These are phyloP conservation scores for Aspergillus niger DNA, from an alignment of 2,329 filamentous ascomycete species.

Conservation along the genomic window DNA sequence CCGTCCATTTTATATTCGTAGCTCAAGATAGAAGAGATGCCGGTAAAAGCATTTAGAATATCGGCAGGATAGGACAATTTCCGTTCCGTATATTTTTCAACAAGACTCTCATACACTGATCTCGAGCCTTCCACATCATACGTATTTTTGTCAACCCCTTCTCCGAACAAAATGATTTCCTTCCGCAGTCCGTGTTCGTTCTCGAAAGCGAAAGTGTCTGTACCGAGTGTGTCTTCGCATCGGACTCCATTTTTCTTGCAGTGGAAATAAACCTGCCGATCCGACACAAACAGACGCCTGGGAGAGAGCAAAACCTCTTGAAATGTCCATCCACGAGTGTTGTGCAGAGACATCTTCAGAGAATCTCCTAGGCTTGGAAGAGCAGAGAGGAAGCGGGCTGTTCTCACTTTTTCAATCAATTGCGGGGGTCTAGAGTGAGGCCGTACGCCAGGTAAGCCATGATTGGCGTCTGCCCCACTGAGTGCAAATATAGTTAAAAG, in stretches of 20 bases:
- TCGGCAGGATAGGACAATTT: not conserved
- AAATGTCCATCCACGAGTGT: not conserved
- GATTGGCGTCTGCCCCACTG: not conserved
- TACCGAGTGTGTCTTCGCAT: not conserved
- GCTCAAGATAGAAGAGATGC: not conserved
- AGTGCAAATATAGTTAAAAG: not conserved
- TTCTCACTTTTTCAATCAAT: not conserved
- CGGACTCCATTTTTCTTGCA: not conserved
- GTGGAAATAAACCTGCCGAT: not conserved
- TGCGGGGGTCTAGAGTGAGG: not conserved
- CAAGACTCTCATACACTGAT: not conserved
- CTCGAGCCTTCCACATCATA: not conserved
- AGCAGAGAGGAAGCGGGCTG: not conserved
- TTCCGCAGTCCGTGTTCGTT: not conserved
- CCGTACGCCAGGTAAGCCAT: not conserved
- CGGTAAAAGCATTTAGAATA: not conserved
- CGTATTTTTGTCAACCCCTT: no score
- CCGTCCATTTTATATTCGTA: not conserved
- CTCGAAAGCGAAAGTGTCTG: not conserved
- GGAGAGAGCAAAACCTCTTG: not conserved
- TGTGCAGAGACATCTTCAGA: not conserved
- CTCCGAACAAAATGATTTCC: fast-evolving
- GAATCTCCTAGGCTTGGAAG: not conserved
- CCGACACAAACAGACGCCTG: not conserved
- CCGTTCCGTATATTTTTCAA: not conserved